Base-by-base conservation (phyloP, 2,329 filamentous ascomycete genomes). In the Colletotrichum noveboracense region DNA sequence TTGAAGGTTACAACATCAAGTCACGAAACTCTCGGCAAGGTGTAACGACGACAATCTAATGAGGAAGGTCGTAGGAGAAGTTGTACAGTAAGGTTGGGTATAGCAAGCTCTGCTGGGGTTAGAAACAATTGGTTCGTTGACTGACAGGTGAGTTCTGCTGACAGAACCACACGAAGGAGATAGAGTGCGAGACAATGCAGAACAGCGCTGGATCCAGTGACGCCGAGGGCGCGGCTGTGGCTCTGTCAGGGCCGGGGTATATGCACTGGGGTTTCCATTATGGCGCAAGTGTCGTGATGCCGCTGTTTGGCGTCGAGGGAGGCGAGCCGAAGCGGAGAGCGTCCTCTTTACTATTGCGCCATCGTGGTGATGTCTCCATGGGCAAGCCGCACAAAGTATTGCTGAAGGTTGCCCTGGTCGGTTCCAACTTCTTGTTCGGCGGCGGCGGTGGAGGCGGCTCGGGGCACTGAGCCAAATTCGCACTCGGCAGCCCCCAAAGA, bases 151-250 rank as follows among this genome's bases (percentile, higher is more conserved):
- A 66, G 62, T 48, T 32, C 58, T 71, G 48, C 52, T 72, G 64
- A 30, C 34, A 69, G 65, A 32, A 60, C 36, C 43, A 38, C 48
- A 48, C 24, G 43, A 65, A 24, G 28, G 28, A 28, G 60, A 64
- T 13, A 16, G 60, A 21, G n/a, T 70, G 38, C 68, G 38, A 56
- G 61, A 66, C 55, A 30, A 60, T 26, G 68, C 32, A 69, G n/a
- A 48, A 13, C 55, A 52, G n/a, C n/a, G n/a, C 43, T 61, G 55
- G 32, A 18, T 38, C 52, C 64, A 55, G 65, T 61, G 70, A 66
- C 56, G 24, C 60, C 55, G 36, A 68, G 61, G 48, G 30, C 65
- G 66, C 71, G 69, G 69, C 26, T 73, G 70, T 75, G 74, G 74
- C 74, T 64, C 70, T 64, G 18, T 28, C 36, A 60, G 34, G 48